Evolutionary conservation across 2,329 filamentous ascomycete genomes (phyloP), one percentile per base, ranked within the genome.

Genomic region (Nectriaceae sp.): DNA sequence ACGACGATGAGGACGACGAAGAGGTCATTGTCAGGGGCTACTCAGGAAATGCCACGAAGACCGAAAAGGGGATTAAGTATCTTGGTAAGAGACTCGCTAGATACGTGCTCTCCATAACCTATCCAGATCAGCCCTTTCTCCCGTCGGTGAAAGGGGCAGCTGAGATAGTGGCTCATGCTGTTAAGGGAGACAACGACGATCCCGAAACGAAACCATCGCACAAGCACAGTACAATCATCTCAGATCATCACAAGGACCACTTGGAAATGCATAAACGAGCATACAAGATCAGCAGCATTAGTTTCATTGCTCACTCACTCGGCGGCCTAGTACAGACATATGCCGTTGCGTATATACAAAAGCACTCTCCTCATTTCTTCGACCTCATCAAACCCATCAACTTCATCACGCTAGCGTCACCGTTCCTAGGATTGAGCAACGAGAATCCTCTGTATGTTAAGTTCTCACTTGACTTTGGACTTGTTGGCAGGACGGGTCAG

Each of bases 401-500:
- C 65, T 97, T 97, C 64, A 87, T 97, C 56, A 80, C 88, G 21
- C 74, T 97, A 57, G 92, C 93, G 15, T 87, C 92, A 1, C 93
- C 93, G 0, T 90, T 97, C 57, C 74, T 97, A 1, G 93, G 93
- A 0, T 75, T 97, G 31, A 97, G 93, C 69, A 97, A 99, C 66
- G 94, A 99, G 66, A 99, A 99, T 60, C 94, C 94, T 0, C 78
- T 97, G 47, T 99, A 99, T 66, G 89, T 99, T 69, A 96, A 92
- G 63, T 97, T 99, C 68, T 94, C 94, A 0, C 76, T 99, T 3
- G 94, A 99, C 66, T 96, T 97, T 71, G 94, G 94, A 0, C 79
- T 99, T 1, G 93, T 99, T 13, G 94, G 94, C n/a, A 83, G 93
- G 45, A 97, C 94, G 3, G 94, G 94, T 6, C 90, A 97, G 68